These are phyloP conservation scores for Phytophthora citricola DNA, from an alignment of 352 stramenopile genomes.

Conservation along the genomic window DNA sequence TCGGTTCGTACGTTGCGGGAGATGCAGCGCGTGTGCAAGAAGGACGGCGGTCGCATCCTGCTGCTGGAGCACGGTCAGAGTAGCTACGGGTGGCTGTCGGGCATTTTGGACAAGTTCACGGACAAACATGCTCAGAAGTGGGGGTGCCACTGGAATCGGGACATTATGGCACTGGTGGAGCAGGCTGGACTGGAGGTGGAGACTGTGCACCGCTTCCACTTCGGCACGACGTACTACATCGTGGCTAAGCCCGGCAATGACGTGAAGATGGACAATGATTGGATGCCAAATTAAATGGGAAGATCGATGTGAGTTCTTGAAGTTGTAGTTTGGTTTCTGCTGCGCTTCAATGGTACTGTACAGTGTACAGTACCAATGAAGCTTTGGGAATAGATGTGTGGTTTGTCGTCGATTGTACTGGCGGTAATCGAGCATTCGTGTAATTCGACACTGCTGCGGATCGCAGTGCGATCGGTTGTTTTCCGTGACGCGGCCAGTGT, in stretches of 20 bases:
- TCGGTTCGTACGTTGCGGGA: slow-evolving; percentile 90
- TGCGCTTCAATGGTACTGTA: no score
- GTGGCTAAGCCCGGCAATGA: slow-evolving; percentile 51
- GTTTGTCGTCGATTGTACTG: neutral
- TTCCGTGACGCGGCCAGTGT: slow-evolving; percentile 1
- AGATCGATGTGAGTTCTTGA: neutral
- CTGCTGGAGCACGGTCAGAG: slow-evolving; percentile 96
- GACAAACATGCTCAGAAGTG: slow-evolving; percentile 93
- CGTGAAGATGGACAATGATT: neutral
- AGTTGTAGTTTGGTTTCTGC: slow-evolving; percentile 3
- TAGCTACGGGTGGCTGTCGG: slow-evolving; percentile 90
- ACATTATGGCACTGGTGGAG: slow-evolving; percentile 92
- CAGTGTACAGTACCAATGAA: no score
- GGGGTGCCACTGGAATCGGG: slow-evolving; percentile 97
- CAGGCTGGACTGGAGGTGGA: slow-evolving; percentile 87
- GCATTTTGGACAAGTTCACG: slow-evolving; percentile 94
- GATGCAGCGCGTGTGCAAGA: slow-evolving; percentile 94
- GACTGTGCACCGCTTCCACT: slow-evolving; percentile 92
- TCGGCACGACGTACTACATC: slow-evolving; percentile 95
- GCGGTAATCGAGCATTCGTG: neutral
- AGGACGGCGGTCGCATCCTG: slow-evolving; percentile 81
- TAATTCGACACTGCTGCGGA: neutral
- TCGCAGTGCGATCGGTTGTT: neutral
- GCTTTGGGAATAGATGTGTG: no score
- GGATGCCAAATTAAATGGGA: neutral